phyloP scores from a whole-genome alignment of 495 filamentous ascomycete species.

The Emericellopsis terricola region DNA sequence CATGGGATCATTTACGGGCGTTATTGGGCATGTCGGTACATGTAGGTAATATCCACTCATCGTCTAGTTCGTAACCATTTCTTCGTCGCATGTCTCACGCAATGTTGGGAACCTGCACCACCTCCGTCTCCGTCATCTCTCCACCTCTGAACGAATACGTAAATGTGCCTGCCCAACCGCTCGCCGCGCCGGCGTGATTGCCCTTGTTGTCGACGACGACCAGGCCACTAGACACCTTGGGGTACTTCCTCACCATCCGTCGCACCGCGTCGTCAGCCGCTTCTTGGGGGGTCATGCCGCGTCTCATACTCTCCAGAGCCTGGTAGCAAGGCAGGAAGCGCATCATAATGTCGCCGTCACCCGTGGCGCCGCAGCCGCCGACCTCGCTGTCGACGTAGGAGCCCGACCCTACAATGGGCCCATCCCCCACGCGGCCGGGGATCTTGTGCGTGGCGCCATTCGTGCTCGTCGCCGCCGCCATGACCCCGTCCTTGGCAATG shows the following conservation, averaged over 20 bases:
- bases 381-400: slow-evolving; percentile 31
- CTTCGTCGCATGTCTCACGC: neutral
- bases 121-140: slow-evolving; percentile 19
- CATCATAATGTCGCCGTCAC: slow-evolving; percentile 34
- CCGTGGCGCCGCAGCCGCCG: slow-evolving; percentile 29
- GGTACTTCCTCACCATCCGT: slow-evolving; percentile 25
- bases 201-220: slow-evolving; percentile 24
- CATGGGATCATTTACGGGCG: too few relatives aligned
- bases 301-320: slow-evolving; percentile 26
- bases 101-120: slow-evolving; percentile 19
- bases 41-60: neutral
- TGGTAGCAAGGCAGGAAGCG: slow-evolving; percentile 31
- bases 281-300: slow-evolving; percentile 19
- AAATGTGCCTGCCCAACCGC: slow-evolving; percentile 26
- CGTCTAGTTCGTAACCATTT: neutral
- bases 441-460: slow-evolving; percentile 30
- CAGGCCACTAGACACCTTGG: slow-evolving; percentile 21
- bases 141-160: slow-evolving; percentile 26
- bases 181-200: slow-evolving; percentile 24
- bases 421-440: slow-evolving; percentile 28
- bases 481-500: slow-evolving; percentile 14
- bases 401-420: slow-evolving; percentile 27
- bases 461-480: slow-evolving; percentile 30
- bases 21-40: too few relatives aligned
- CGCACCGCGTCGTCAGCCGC: slow-evolving; percentile 26